Base-by-base conservation (phyloP, 257 asterid genomes). In the Solanum chiquidenum region DNA sequence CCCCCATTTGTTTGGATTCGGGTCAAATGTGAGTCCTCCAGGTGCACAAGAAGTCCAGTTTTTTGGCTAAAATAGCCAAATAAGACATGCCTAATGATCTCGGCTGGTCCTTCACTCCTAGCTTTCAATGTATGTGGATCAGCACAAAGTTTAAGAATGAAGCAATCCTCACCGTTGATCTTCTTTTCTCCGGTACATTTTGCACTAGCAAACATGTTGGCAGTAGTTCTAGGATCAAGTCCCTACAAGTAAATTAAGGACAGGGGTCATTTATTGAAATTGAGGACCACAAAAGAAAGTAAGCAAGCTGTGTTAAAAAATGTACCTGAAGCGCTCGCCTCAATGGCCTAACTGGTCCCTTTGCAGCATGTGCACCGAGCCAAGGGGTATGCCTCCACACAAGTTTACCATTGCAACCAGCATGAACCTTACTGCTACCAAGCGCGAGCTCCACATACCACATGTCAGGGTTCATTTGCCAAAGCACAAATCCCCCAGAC, bases 311-410 rank as follows among this genome's bases (percentile, higher is more conserved):
- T 27, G 20, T 9, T 18, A 29, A 6, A 46, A 38, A 64, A 49
- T 23, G 11, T 89, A 94, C 98, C 95, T 95, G 98, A 44, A 95
- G 95, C 12, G 96, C 95, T 25, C 98, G 95, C 11, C 98, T 95
- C 72, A 95, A 87, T 55, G 98, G 98, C 82, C 98, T 90, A 64
- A 95, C 98, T 1, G 96, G 98, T 25, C 98, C 98, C 83, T 94
- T 95, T 37, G 98, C 96, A 11, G 98, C 95, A 86, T 95, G 98
- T 4, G 98, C 94, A n/a, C 98, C 98, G 3, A 94, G 95, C 98
- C 98, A 94, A 29, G 98, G 98, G 1, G 98, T 95, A 72, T 95
- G 98, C 88, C 98, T 90, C 98, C 98, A 95, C 9, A 95, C 98
- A n/a, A 95, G 94, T 87, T 89, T 91, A 79, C 98, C 98, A 2